These are phyloP conservation scores for Nemania abortiva DNA, from an alignment of 2,329 filamentous ascomycete genomes.

Conservation along the genomic window DNA sequence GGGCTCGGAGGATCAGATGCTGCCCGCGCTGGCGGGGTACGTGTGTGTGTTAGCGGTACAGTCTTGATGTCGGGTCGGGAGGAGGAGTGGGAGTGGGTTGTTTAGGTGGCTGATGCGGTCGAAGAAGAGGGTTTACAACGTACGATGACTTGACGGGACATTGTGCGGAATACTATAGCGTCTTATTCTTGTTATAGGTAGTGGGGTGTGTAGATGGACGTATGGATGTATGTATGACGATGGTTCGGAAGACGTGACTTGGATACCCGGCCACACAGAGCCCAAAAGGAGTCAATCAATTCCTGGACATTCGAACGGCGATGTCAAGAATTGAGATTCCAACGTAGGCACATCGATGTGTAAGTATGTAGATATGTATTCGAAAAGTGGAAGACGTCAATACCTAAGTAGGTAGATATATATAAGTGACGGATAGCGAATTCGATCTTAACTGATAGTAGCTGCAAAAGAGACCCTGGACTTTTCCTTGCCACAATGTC, in stretches of 20 bases:
- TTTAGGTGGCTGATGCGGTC: too few relatives aligned
- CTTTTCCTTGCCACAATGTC: slow-evolving; percentile 4
- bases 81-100: background rate
- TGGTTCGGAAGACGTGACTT: background rate
- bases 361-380: too few relatives aligned
- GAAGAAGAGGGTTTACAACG: slow-evolving; percentile 22
- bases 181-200: too few relatives aligned
- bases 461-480: slow-evolving; percentile 17
- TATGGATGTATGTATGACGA: background rate
- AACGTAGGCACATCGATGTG: slow-evolving; percentile 2
- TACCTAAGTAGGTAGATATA: too few relatives aligned
- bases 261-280: background rate
- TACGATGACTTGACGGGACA: slow-evolving; percentile 48
- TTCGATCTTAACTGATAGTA: too few relatives aligned
- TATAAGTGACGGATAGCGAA: background rate
- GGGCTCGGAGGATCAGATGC: slow-evolving; percentile 62
- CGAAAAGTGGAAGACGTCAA: slow-evolving; percentile 31
- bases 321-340: too few relatives aligned
- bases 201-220: background rate
- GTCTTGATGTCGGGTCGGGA: slow-evolving; percentile 30
- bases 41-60: slow-evolving; percentile 13
- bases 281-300: background rate
- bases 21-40: slow-evolving; percentile 55
- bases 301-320: background rate
- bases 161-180: slow-evolving; percentile 10